Evolutionary conservation across 1,284 basidiomycete species (phyloP), one percentile per base, ranked within the genome.

Genomic region (Caloboletus firmus): DNA sequence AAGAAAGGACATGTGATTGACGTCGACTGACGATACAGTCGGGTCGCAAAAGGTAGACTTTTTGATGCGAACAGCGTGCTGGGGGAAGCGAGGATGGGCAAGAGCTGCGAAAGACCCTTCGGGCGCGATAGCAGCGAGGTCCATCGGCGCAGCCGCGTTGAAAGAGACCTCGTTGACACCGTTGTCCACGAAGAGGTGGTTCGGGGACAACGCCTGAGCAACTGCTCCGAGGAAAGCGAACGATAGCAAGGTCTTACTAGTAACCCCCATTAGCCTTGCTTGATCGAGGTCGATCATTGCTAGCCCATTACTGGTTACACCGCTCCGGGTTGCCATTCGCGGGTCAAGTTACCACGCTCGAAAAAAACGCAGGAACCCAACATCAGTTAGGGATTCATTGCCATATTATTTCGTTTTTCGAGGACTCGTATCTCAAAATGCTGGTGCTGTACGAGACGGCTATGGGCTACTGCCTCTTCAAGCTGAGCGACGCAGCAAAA

Each of bases 381-480:
- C 24, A 36, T 28, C 20, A 11, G 13, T 4, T 4, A 26, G n/a
- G 18, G 34, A 39, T 17, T 18, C 34, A 20, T 36, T 18, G 36
- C 17, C n/a, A 34, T 10, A 48, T 22, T 12, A 36, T 52, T 13
- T 49, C 54, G 26, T n/a, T 26, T 12, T 32, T 47, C 50, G 35
- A 42, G 35, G 20, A 35, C 40, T 39, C 28, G 26, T 51, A 51
- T 54, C 52, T 62, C 66, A 79, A 76, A 73, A 91, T 92, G 89
- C 79, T 92, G 70, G 89, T 92, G 32, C 74, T 92, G 59, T 91
- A 90, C 75, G 89, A 92, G 77, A 92, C 91, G 4, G 83, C 91
- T 41, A 82, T 93, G 72, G 94, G 96, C 74, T 98, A 95, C 80
- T 95, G 93, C 79, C 89, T 99, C 54, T 98, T 99, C 86, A 97